These are phyloP conservation scores for Melanomma pulvis-pyrius DNA, from an alignment of 495 filamentous ascomycete genomes.

Conservation along the genomic window DNA sequence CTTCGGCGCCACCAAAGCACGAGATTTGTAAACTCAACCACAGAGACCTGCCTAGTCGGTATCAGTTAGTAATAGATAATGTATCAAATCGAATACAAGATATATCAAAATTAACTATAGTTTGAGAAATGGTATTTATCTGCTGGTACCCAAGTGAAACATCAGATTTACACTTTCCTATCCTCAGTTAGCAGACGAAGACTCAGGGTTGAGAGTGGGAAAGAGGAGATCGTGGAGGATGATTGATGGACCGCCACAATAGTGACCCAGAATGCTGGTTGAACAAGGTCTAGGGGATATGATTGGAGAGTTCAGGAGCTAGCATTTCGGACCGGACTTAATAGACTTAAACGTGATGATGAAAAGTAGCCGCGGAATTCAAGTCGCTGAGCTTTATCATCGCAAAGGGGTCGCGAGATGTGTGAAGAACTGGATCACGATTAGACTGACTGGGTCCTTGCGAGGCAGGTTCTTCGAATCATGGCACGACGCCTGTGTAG, in stretches of 20 bases:
- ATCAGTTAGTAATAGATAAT: neutral
- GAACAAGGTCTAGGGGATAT: conserved; percentile 1
- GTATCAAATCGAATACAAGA: neutral
- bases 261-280: neutral
- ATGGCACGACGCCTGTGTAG: neutral
- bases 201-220: neutral
- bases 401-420: neutral
- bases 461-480: neutral
- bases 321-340: neutral
- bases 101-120: too few relatives aligned
- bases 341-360: neutral
- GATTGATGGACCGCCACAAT: neutral
- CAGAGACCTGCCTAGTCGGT: neutral
- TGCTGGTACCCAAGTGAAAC: too few relatives aligned
- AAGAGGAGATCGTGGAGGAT: neutral
- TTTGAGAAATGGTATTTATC: too few relatives aligned
- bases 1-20: conserved; percentile 1
- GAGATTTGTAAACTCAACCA: conserved; percentile 4
- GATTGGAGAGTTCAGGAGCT: conserved; percentile 1
- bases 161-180: too few relatives aligned
- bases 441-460: neutral
- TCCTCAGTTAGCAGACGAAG: too few relatives aligned
- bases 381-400: neutral
- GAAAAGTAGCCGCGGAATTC: neutral
- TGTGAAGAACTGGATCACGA: neutral